Evolutionary conservation across 2,329 filamentous ascomycete species (phyloP).

Genomic region (Colletotrichum coccodes): DNA sequence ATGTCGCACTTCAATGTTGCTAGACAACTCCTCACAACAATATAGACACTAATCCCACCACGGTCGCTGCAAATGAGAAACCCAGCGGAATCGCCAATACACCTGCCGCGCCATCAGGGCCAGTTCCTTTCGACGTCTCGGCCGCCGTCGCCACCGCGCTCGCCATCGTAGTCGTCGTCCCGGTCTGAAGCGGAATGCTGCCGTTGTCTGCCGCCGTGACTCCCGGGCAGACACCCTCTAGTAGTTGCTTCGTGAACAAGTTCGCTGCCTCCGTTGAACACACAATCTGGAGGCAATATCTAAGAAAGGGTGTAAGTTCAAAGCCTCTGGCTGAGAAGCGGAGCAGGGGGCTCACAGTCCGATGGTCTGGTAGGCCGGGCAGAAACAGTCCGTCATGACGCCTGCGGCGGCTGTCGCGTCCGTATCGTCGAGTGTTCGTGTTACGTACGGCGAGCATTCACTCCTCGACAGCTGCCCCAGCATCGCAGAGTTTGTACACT

Average conservation of each 20-base stretch:
- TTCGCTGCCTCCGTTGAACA: constrained; percentile 2
- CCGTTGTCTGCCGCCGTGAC: background rate
- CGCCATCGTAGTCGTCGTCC: background rate
- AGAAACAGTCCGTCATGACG: constrained; percentile 1
- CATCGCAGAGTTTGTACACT: constrained; percentile 12
- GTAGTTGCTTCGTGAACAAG: constrained; percentile 12
- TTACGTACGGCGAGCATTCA: background rate
- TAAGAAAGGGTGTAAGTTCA: background rate
- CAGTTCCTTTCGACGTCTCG: background rate
- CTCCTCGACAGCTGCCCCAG: background rate
- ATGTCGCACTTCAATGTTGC: background rate
- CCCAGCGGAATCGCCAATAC: background rate
- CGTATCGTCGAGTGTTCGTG: background rate
- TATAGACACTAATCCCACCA: background rate
- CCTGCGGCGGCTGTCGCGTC: background rate
- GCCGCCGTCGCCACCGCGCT: background rate
- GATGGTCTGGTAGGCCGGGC: constrained; percentile 5
- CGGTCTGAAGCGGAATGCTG: background rate
- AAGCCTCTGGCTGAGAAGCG: too few species aligned
- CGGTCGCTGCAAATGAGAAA: background rate
- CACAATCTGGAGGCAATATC: background rate
- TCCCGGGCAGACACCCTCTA: constrained; percentile 10
- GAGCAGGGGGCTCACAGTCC: background rate
- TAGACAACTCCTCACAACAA: background rate
- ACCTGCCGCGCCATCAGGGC: constrained; percentile 5